Base-by-base conservation (phyloP, 2,329 filamentous ascomycete species). In the Pseudocercospora crystallina region DNA sequence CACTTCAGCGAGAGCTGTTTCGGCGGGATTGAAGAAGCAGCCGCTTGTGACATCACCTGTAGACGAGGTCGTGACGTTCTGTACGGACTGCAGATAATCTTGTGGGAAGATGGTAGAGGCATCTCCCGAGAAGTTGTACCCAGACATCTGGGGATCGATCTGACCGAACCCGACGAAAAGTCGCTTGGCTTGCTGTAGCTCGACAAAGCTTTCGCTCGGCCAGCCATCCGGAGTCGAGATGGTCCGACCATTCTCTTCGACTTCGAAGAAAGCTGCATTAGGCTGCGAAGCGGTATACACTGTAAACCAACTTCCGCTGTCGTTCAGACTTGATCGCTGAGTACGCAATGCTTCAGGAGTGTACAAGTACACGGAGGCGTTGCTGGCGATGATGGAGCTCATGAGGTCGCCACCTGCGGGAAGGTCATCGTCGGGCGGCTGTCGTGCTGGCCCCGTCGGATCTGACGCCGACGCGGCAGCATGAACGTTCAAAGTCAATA, bases 161-260 rank as follows among this genome's bases (percentile, higher is more conserved):
- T 64, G 70, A 1, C 82, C 82, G 62, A 80, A 83, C 33, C 76
- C 75, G 8, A 80, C 64, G 2, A 86, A 61, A 2, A 86, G 58
- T 30, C 83, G 73, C 56, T 76, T 76, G n/a, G 73, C 72, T 2
- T 73, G 70, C 3, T 38, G 44, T 38, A 84, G 74, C 57, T 83
- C 80, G 31, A 85, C 66, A 57, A 76, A 83, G 14, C 76, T 73
- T 57, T 81, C 78, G n/a, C 76, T 79, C 0, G 84, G 84, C 84
- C 84, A 87, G 9, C 84, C 84, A 66, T 83, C 75, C 1, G 72
- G 62, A 0, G 82, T 85, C 14, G 72, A 73, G 2, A 63, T 37
- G 7, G 66, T 59, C 13, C 73, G 70, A 2, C 67, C 58, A 9
- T 59, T 41, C 35, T 70, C 59, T 26, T 66, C 61, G 8, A 74